These are phyloP conservation scores for Saccharomycopsis hybrid DNA, from an alignment of 1,139 yeast genomes.

Conservation along the genomic window DNA sequence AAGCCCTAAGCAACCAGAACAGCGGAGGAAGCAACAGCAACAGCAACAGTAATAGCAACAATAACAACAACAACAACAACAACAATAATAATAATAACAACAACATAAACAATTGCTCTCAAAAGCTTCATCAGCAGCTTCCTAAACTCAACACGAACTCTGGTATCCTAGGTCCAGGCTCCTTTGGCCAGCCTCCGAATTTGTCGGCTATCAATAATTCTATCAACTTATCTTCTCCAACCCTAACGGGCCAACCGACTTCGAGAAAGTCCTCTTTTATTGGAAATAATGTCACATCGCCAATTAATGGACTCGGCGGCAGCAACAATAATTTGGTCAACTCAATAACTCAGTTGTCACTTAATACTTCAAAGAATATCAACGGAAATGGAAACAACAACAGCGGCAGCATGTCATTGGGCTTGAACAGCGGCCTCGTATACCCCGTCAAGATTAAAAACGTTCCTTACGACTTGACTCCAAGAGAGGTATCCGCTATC, in stretches of 20 bases:
- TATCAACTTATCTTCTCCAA: slow-evolving; percentile 15
- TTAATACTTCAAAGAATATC: slow-evolving; percentile 10
- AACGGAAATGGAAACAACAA: too few species aligned
- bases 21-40: too few species aligned
- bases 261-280: slow-evolving; percentile 17
- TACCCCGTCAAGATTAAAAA: slow-evolving; percentile 41
- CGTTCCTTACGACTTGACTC: slow-evolving; percentile 65
- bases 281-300: slow-evolving; percentile 8
- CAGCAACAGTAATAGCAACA: neutral
- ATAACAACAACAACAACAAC: neutral
- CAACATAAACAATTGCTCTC: neutral
- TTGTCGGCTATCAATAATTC: slow-evolving; percentile 1
- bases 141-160: slow-evolving; percentile 19
- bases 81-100: neutral
- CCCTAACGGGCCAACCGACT: slow-evolving; percentile 12
- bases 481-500: slow-evolving; percentile 70
- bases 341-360: slow-evolving; percentile 18
- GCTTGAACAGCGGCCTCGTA: slow-evolving; percentile 20
- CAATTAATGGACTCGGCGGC: slow-evolving; percentile 1
- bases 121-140: slow-evolving; percentile 16
- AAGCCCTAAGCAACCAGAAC: too few species aligned
- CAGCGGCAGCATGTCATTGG: slow-evolving; percentile 2
- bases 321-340: slow-evolving; percentile 2
- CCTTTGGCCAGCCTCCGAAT: slow-evolving; percentile 12
- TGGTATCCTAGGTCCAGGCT: neutral